A percentile compares a stretch with the other conserved stretches of the same genome.
These are phyloP conservation scores for Aspergillus pseudoterreus DNA, from an alignment of 2,329 filamentous ascomycete genomes.

Conservation along the genomic window DNA sequence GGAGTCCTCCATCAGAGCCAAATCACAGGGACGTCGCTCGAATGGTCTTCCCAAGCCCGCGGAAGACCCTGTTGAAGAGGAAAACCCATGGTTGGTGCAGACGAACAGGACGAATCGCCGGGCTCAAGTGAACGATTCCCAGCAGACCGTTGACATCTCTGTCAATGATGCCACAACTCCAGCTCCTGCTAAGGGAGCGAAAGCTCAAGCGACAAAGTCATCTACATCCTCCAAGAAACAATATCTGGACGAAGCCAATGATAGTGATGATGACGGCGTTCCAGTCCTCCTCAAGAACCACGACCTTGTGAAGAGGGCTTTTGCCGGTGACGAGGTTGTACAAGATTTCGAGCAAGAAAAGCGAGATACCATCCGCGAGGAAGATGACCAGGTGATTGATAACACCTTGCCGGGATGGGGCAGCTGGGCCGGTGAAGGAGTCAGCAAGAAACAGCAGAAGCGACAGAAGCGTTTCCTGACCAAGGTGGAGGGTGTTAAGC, in stretches of 20 bases:
- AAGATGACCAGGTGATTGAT: constrained; percentile 78
- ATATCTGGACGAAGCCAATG: constrained; percentile 42
- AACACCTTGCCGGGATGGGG: constrained; percentile 94
- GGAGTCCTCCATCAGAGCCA: constrained; percentile 12
- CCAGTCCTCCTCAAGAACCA: constrained; percentile 49
- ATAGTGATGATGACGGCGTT: constrained; percentile 40
- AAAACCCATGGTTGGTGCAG: constrained; percentile 38
- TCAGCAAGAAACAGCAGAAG: constrained; percentile 67
- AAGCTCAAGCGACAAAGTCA: constrained; percentile 20
- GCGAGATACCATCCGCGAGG: constrained; percentile 63
- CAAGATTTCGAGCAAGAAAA: constrained; percentile 81
- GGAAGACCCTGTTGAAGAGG: constrained; percentile 23
- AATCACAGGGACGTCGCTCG: constrained; percentile 14
- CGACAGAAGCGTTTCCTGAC: constrained; percentile 50
- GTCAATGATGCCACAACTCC: constrained; percentile 22
- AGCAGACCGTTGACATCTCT: constrained; percentile 31
- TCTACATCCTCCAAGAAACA: constrained; percentile 13
- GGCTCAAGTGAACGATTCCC: constrained; percentile 20
- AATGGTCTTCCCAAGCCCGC: constrained; percentile 14
- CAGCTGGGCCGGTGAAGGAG: constrained; percentile 79
- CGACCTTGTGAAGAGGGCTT: constrained; percentile 74
- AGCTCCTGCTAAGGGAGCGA: constrained; percentile 13
- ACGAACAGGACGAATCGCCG: constrained; percentile 33
- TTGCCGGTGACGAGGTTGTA: constrained; percentile 82
- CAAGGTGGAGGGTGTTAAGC: constrained; percentile 64